Conservation (phyloP, 306 rosid species). For the Trichosanthes truncata region DNA sequence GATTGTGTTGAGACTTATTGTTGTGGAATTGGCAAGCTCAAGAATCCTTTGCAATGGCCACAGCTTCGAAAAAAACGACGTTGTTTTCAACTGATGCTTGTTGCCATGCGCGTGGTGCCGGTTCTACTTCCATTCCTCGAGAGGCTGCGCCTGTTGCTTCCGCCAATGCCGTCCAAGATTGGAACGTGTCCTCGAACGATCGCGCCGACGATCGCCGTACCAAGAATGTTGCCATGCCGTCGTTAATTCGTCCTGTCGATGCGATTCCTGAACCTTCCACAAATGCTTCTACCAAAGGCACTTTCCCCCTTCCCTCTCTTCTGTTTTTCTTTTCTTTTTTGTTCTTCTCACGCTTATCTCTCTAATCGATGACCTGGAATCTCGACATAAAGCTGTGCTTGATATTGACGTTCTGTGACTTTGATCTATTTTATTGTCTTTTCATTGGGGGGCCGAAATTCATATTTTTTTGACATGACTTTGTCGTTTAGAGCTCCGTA, state of each 20-base stretch:
- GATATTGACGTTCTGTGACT: slow-evolving; percentile 6
- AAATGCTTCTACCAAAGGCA: slow-evolving; percentile 54
- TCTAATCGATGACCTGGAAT: slow-evolving; percentile 10
- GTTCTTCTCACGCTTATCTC: not conserved
- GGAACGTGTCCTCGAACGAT: slow-evolving; percentile 26
- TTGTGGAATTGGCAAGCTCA: slow-evolving; percentile 53
- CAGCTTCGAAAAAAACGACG: slow-evolving; percentile 87
- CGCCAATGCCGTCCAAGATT: slow-evolving; percentile 36
- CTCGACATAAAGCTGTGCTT: slow-evolving; percentile 6
- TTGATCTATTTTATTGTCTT: slow-evolving; percentile 5
- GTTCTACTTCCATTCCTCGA: slow-evolving; percentile 20
- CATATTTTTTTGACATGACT: not conserved
- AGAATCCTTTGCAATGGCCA: slow-evolving; percentile 83
- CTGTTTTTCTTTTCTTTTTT: not conserved
- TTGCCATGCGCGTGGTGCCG: slow-evolving; percentile 10
- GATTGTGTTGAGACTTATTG: slow-evolving; percentile 41
- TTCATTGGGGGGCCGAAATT: not conserved
- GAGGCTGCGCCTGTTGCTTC: slow-evolving; percentile 18
- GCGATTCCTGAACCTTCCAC: slow-evolving; percentile 45
- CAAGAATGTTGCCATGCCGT: slow-evolving; percentile 37
- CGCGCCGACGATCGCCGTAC: slow-evolving; percentile 34
- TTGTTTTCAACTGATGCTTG: slow-evolving; percentile 18
- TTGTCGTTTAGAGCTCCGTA: not conserved
- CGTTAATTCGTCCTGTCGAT: slow-evolving; percentile 39
- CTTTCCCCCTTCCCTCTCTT: not conserved